A percentile compares a stretch with the other conserved stretches of the same genome.
phyloP scores from a whole-genome alignment of 371 early-diverging fungal species.

The Mycotypha africana region DNA sequence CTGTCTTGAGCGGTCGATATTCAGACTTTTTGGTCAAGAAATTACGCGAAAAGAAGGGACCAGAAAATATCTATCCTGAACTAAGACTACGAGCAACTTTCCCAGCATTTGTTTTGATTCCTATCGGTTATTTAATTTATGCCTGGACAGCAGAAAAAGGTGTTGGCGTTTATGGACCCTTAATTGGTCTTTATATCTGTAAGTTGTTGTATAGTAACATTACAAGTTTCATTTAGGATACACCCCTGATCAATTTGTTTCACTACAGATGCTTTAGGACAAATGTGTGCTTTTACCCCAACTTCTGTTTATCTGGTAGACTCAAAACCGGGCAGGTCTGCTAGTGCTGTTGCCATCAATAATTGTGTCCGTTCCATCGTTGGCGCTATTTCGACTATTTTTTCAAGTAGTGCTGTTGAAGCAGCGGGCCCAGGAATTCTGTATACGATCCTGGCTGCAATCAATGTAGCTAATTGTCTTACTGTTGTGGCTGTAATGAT shows the following conservation, averaged over 20 bases:
- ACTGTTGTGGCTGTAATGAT: slow-evolving; percentile 13
- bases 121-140: slow-evolving; percentile 46
- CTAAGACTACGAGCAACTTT: slow-evolving; percentile 36
- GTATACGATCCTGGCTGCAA: slow-evolving; percentile 18
- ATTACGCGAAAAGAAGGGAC: slow-evolving; percentile 4
- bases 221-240: not conserved
- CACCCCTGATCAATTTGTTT: no score
- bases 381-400: slow-evolving; percentile 26
- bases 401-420: slow-evolving; percentile 16
- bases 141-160: slow-evolving; percentile 43
- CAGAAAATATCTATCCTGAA: slow-evolving; percentile 26
- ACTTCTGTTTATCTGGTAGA: slow-evolving; percentile 51
- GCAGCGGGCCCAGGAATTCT: slow-evolving; percentile 18
- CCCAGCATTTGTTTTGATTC: slow-evolving; percentile 44
- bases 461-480: slow-evolving; percentile 17
- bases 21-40: slow-evolving; percentile 39
- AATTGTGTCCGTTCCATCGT: slow-evolving; percentile 38
- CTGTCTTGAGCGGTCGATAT: slow-evolving; percentile 39
- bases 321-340: slow-evolving; percentile 47
- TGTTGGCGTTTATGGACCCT: slow-evolving; percentile 37
- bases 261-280: slow-evolving; percentile 25
- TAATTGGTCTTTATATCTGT: slow-evolving; percentile 47
- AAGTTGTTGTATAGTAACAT: slow-evolving; percentile 18
- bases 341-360: slow-evolving; percentile 47
- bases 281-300: slow-evolving; percentile 35